Evolutionary conservation across 768 basidiomycete genomes (phyloP), one percentile per base, ranked within the genome.

Genomic region (Macrocybe gigantea): DNA sequence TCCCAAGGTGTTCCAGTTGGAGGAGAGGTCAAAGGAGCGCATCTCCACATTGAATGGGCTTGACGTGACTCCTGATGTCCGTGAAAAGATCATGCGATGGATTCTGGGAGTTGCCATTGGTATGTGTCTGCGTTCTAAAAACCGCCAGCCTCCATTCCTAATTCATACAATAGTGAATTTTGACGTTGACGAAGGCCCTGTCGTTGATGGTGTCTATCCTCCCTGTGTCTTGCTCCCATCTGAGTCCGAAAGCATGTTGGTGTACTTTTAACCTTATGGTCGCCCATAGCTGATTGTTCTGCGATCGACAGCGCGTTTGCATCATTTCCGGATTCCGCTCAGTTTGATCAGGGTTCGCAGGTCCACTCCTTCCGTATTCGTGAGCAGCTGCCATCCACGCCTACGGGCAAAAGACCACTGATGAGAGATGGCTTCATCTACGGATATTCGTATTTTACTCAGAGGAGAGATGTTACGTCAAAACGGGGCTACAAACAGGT

Each of bases 351-450:
- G 60, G 92, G 92, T 5, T 81, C 82, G 0, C 83, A 89, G 58
- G 73, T 77, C 1, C 92, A 95, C 63, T 92, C 89, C 0, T 95
- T 95, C 69, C 83, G 93, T 43, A 79, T 95, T 45, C 80, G 89
- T 43, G 75, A 75, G 56, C 70, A 74, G 44, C 55, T 64, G 5
- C 47, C 52, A 34, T 52, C 65, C 0, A 49, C 61, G 34, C 42
- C 40, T 14, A 33, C 48, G 46, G 56, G 61, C 22, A 65, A 70
- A 50, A 47, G 73, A 35, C 72, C 72, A 3, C 55, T 57, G 1
- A 63, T 72, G 1, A 59, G 68, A 13, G 88, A 88, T 52, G 84
- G 83, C 5, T 88, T 82, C 57, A 66, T 89, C 14, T 87, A 90
- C 55, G 88, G 89, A 0, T 91, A 78, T 63, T 80, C 85, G 1